Conservation (phyloP, 371 early-diverging fungal species). For the Actinomortierella ambigua region DNA sequence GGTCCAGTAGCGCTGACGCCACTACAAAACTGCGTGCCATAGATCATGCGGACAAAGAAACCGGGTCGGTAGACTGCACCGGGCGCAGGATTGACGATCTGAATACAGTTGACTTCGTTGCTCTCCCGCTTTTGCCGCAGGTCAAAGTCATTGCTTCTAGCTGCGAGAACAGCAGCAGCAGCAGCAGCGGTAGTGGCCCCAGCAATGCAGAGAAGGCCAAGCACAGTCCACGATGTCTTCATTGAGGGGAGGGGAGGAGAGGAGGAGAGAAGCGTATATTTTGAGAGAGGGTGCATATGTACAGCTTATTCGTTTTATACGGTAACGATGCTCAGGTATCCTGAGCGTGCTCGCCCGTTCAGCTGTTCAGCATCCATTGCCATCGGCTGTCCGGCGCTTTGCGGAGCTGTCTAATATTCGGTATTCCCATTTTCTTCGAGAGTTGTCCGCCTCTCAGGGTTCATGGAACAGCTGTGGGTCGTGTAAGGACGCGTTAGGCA, state of each 20-base stretch:
- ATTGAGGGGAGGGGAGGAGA: conserved; percentile 5
- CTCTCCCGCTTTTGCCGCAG: conserved; percentile 28
- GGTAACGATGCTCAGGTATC: no score
- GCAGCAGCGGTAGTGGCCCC: conserved; percentile 8
- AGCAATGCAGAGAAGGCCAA: conserved; percentile 13
- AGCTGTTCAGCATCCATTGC: no score
- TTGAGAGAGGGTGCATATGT: no score
- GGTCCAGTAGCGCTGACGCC: conserved; percentile 18
- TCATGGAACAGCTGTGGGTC: no score
- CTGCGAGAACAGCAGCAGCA: not conserved
- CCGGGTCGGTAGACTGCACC: conserved; percentile 26
- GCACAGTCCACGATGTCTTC: conserved; percentile 7
- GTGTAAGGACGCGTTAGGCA: no score
- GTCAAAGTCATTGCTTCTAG: conserved; percentile 13
- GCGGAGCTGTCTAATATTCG: no score
- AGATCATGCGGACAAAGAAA: conserved; percentile 25
- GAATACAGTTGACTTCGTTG: conserved; percentile 32
- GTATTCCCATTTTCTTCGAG: no score
- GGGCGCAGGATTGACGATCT: conserved; percentile 21
- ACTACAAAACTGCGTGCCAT: conserved; percentile 15
- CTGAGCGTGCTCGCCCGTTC: no score
- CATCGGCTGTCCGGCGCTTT: no score
- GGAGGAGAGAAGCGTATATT: not conserved
- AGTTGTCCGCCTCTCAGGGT: no score
- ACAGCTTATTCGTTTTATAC: no score